A percentile compares a stretch with the other conserved stretches of the same genome.
Evolutionary conservation across 257 asterid genomes (phyloP).

Genomic region (Sherardia arvensis): DNA sequence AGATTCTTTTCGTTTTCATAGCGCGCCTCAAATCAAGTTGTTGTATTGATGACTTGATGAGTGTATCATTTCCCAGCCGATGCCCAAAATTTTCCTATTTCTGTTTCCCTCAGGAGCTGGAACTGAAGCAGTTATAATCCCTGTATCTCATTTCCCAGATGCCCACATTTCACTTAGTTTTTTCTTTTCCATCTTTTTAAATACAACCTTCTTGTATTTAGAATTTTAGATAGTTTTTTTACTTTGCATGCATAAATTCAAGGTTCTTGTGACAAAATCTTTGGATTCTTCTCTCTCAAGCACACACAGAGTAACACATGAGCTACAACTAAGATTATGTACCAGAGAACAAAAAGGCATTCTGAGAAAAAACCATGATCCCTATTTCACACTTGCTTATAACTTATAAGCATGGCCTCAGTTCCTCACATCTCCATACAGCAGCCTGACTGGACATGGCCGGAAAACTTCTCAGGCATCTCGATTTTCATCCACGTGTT

Average conservation of each 20-base stretch:
- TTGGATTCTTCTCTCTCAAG: background rate
- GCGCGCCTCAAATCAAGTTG: background rate
- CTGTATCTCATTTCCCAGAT: background rate
- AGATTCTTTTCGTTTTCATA: conserved; percentile 13
- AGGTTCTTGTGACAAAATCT: background rate
- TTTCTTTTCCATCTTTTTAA: too few species aligned
- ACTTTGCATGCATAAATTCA: background rate
- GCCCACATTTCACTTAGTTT: background rate
- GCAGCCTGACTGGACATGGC: conserved; percentile 69
- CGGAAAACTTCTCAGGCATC: conserved; percentile 32
- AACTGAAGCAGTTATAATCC: background rate
- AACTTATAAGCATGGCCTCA: background rate
- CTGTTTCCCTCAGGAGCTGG: background rate
- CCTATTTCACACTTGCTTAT: background rate
- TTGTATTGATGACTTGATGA: too few species aligned
- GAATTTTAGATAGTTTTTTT: background rate
- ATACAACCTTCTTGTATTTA: background rate
- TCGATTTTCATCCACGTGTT: conserved; percentile 41
- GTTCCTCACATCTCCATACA: conserved; percentile 39
- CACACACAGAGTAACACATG: background rate
- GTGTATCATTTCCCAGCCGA: conserved; percentile 1
- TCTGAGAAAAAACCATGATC: background rate
- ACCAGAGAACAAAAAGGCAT: background rate
- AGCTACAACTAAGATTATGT: background rate
- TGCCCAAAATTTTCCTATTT: background rate